Conservation (phyloP, 371 early-diverging fungal species). For the Mortierella sp. region DNA sequence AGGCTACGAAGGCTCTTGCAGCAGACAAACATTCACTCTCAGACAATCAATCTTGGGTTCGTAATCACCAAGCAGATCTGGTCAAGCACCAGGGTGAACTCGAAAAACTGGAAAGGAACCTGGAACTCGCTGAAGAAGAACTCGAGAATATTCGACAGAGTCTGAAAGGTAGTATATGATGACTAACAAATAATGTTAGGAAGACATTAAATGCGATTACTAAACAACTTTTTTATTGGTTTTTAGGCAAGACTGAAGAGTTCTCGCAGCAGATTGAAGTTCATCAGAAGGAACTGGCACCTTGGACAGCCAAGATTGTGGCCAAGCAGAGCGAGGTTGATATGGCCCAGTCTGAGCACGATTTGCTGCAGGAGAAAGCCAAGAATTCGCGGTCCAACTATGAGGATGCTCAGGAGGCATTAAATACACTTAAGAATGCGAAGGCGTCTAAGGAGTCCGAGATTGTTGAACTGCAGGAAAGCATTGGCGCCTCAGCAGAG, state of each 20-base stretch:
- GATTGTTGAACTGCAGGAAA: constrained; percentile 61
- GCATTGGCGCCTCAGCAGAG: constrained; percentile 56
- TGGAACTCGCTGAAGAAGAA: constrained; percentile 74
- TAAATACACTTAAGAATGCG: constrained; percentile 54
- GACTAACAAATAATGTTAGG: too few species aligned
- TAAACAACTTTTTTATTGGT: too few species aligned
- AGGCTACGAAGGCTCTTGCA: constrained; percentile 68
- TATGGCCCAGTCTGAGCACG: constrained; percentile 82
- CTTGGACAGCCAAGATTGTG: constrained; percentile 85
- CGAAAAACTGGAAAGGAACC: constrained; percentile 68
- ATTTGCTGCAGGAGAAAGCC: constrained; percentile 73
- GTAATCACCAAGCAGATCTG: constrained; percentile 67
- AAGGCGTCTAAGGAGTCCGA: constrained; percentile 56
- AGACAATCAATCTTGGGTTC: constrained; percentile 64
- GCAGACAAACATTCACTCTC: constrained; percentile 62
- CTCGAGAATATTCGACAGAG: constrained; percentile 83
- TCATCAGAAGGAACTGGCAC: constrained; percentile 83
- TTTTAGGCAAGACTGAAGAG: constrained; percentile 83
- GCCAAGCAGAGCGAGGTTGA: constrained; percentile 78
- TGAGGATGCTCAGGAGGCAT: constrained; percentile 73
- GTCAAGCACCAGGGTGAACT: constrained; percentile 65
- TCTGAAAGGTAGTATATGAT: constrained; percentile 68
- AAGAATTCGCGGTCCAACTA: constrained; percentile 64
- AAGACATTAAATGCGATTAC: too few species aligned
- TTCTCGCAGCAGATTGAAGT: constrained; percentile 78